phyloP scores from a whole-genome alignment of 495 filamentous ascomycete species.

The Hyphodiscus hymeniophilus region DNA sequence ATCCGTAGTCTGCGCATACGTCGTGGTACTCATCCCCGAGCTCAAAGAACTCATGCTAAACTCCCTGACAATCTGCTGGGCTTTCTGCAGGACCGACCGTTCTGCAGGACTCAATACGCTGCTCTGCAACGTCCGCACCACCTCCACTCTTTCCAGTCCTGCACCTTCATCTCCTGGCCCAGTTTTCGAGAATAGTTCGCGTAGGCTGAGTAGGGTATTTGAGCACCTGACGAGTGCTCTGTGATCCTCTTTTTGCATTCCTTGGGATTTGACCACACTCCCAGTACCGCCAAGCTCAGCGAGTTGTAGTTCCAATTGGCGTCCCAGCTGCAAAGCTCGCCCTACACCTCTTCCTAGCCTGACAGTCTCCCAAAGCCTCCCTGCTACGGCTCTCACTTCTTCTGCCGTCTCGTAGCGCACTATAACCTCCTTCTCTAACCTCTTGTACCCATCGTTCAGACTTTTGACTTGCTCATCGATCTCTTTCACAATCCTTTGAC shows the following conservation, averaged over 20 bases:
- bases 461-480: slow-evolving; percentile 67
- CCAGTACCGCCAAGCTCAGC: slow-evolving; percentile 47
- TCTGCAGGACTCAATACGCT: slow-evolving; percentile 65
- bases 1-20: slow-evolving; percentile 76
- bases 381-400: slow-evolving; percentile 62
- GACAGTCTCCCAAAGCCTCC: slow-evolving; percentile 71
- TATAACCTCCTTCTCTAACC: slow-evolving; percentile 75
- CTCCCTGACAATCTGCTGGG: slow-evolving; percentile 73
- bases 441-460: slow-evolving; percentile 74
- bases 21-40: slow-evolving; percentile 33
- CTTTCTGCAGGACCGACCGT: slow-evolving; percentile 51
- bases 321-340: slow-evolving; percentile 66
- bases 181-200: slow-evolving; percentile 59
- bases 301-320: slow-evolving; percentile 81
- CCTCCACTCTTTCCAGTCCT: slow-evolving; percentile 62
- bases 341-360: slow-evolving; percentile 66
- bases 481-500: slow-evolving; percentile 57
- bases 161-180: slow-evolving; percentile 64
- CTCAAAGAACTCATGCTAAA: slow-evolving; percentile 61
- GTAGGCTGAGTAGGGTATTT: slow-evolving; percentile 62
- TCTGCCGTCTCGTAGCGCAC: slow-evolving; percentile 75
- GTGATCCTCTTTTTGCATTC: slow-evolving; percentile 56
- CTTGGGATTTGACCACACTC: slow-evolving; percentile 22
- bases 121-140: slow-evolving; percentile 56
- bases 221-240: slow-evolving; percentile 70